Conservation (phyloP, 1,284 basidiomycete genomes). For the Hortiboletus rubellus region DNA sequence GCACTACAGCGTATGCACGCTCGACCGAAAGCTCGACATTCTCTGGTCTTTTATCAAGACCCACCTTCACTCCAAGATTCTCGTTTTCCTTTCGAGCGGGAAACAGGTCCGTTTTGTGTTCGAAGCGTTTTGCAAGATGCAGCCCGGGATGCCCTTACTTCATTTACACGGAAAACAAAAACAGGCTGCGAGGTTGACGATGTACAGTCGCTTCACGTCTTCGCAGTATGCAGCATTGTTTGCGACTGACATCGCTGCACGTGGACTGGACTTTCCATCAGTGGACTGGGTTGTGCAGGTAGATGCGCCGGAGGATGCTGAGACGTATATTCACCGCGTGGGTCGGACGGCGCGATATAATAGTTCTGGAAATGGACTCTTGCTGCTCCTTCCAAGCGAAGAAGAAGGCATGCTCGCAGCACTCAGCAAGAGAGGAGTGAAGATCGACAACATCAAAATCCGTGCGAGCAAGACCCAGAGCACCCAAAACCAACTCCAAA, state of each 20-base stretch:
- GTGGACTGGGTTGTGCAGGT: conserved; percentile 98
- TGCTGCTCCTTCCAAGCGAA: conserved; percentile 88
- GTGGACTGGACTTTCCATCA: conserved; percentile 95
- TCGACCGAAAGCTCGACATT: conserved; percentile 89
- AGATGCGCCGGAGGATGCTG: conserved; percentile 98
- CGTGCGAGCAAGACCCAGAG: conserved; percentile 86
- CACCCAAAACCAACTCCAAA: conserved; percentile 89
- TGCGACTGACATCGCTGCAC: conserved; percentile 97
- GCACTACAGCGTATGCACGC: conserved; percentile 82
- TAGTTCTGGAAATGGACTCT: conserved; percentile 82
- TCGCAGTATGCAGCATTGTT: conserved; percentile 83
- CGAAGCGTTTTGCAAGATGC: conserved; percentile 93
- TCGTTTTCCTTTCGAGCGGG: conserved; percentile 94
- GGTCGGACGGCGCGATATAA: conserved; percentile 95
- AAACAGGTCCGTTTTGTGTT: conserved; percentile 99
- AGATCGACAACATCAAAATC: conserved; percentile 86
- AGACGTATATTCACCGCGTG: conserved; percentile 97
- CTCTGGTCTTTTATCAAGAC: conserved; percentile 96
- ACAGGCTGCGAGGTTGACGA: conserved; percentile 82
- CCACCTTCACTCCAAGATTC: conserved; percentile 88
- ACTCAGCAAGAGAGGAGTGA: conserved; percentile 74
- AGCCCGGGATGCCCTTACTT: conserved; percentile 89
- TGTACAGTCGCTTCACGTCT: conserved; percentile 80
- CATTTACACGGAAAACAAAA: conserved; percentile 98
- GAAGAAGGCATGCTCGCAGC: conserved; percentile 84